phyloP scores from a whole-genome alignment of 2,329 filamentous ascomycete species.

The Talaromyces sp. region DNA sequence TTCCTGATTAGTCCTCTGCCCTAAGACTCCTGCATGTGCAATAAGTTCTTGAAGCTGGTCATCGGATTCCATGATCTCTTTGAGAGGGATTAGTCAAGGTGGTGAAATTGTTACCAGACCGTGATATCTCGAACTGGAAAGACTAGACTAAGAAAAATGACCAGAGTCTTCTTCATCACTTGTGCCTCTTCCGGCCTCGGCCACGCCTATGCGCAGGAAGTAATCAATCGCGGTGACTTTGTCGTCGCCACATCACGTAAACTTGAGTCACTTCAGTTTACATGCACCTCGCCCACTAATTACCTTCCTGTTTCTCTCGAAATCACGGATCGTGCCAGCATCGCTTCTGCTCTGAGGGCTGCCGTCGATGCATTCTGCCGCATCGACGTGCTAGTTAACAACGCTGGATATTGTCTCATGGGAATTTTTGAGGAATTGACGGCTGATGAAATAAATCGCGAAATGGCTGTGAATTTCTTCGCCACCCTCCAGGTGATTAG shows the following conservation, averaged over 20 bases:
- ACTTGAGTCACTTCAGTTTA: neutral
- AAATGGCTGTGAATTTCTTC: neutral
- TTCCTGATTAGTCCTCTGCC: neutral
- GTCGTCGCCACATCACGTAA: slow-evolving; percentile 1
- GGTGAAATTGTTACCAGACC: neutral
- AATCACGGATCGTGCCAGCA: neutral
- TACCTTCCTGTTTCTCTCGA: neutral
- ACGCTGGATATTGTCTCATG: neutral
- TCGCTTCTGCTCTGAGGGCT: neutral
- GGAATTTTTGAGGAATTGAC: neutral
- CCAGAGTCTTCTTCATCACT: neutral
- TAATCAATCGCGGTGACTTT: neutral
- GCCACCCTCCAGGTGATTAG: neutral
- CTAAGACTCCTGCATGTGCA: neutral
- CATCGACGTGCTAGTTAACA: slow-evolving; percentile 2
- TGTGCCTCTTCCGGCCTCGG: neutral
- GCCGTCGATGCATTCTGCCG: neutral
- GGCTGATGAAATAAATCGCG: neutral
- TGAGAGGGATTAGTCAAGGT: no score
- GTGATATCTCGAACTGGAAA: neutral
- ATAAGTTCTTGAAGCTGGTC: neutral
- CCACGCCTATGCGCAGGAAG: neutral
- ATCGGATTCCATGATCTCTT: neutral
- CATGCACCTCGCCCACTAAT: neutral
- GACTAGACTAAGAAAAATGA: neutral